phyloP scores from a whole-genome alignment of 192 early-diverging fungal genomes.

The Irineochytrium annulatum region DNA sequence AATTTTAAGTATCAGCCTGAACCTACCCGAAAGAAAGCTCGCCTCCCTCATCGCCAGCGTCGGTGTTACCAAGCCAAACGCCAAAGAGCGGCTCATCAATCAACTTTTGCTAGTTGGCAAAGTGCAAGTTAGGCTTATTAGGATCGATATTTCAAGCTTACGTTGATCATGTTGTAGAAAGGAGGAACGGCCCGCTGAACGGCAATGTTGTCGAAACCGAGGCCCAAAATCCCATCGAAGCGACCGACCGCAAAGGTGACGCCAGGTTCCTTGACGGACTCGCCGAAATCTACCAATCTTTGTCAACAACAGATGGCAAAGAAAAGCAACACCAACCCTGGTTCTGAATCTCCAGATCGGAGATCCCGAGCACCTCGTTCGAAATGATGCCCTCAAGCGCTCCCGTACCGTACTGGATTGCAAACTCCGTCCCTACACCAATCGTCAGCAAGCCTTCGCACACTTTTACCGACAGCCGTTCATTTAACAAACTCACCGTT shows the following conservation, averaged over 20 bases:
- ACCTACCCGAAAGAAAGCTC: slow-evolving; percentile 92
- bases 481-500: slow-evolving; percentile 96
- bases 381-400: slow-evolving; percentile 89
- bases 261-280: slow-evolving; percentile 93
- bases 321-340: no score
- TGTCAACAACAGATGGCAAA: no score
- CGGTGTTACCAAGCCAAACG: slow-evolving; percentile 80
- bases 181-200: slow-evolving; percentile 88
- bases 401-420: slow-evolving; percentile 80
- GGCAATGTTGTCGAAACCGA: slow-evolving; percentile 75
- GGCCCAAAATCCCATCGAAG: slow-evolving; percentile 97
- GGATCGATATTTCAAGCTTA: slow-evolving; percentile 8
- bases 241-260: slow-evolving; percentile 88
- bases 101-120: slow-evolving; percentile 46
- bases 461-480: no score
- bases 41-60: slow-evolving; percentile 68
- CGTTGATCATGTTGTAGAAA: slow-evolving; percentile 87
- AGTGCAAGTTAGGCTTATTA: background rate
- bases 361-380: slow-evolving; percentile 70
- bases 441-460: no score
- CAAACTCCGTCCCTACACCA: no score
- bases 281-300: no score
- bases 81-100: slow-evolving; percentile 84
- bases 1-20: no score
- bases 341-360: slow-evolving; percentile 61